Base-by-base conservation (phyloP, 306 rosid species). In the Casuarina cunninghamiana region DNA sequence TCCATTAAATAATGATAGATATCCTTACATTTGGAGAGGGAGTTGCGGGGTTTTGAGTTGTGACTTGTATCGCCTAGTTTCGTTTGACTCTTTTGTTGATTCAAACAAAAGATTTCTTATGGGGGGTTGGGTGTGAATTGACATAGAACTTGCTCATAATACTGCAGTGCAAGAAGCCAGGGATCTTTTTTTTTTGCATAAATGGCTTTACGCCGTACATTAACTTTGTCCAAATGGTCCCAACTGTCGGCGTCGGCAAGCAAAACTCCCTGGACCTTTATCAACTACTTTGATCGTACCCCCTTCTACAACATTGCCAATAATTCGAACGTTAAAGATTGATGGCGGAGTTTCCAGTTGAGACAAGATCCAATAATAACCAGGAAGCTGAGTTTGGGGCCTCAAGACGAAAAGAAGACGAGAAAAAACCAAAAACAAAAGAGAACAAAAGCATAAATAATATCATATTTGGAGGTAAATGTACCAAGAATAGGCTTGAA, bases 161-260 rank as follows among this genome's bases (percentile, higher is more conserved):
- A 19, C 44, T 37, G 44, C 44, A 62, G 12, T 37, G n/a, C 0
- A 2, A 62, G 37, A 62, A 62, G 19, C n/a, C 13, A 45, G 69
- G 38, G 38, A 63, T 63, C 21, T 15, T 26, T 38, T 63, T 63
- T 46, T 39, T 63, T 37, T 63, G 69, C 44, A 38, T 32, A 39
- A 38, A 0, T 63, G 46, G 45, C n/a, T 15, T 2, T 38, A 16
- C 69, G 5, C 5, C 21, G 4, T 13, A 37, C 15, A 38, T 37
- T 13, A 37, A 1, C 93, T 95, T 85, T 95, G 99, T 82, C 99
- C 99, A 74, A 95, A 95, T 84, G 99, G 99, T 72, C 86, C 99
- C 43, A 98, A 95, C 80, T 95, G 99, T 82, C 97, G 99, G 62
- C 93, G 93, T 78, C 91, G 99, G 78, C 99, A 95, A 77, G 98